Percentiles rank a stretch among this genome's conserved stretches.
phyloP scores from a whole-genome alignment of 495 filamentous ascomycete genomes.

The Cladorrhinum samala region DNA sequence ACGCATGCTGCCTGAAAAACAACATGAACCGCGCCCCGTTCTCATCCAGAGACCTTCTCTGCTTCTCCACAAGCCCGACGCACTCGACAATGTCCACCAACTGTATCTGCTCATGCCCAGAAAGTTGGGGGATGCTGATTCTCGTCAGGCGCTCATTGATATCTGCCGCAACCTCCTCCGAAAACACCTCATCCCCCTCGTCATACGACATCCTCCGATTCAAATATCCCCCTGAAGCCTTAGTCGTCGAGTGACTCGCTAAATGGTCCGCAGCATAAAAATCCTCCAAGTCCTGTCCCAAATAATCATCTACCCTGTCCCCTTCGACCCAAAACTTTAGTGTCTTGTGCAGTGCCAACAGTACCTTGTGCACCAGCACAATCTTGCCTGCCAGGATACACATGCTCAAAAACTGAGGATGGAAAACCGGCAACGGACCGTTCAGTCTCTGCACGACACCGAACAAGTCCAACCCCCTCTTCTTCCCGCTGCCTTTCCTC shows the following conservation, averaged over 20 bases:
- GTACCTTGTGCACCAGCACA: conserved; percentile 62
- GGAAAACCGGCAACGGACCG: conserved; percentile 83
- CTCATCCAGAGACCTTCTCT: conserved; percentile 85
- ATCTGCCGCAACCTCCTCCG: conserved; percentile 61
- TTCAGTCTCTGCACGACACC: conserved; percentile 77
- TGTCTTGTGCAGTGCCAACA: conserved; percentile 68
- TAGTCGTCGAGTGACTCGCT: conserved; percentile 13
- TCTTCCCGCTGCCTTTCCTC: conserved; percentile 30
- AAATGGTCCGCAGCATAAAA: conserved; percentile 49
- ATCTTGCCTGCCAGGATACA: conserved; percentile 80
- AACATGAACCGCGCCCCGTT: conserved; percentile 87
- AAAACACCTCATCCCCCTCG: conserved; percentile 56
- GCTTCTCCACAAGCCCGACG: conserved; percentile 77
- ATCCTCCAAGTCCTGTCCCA: conserved; percentile 65
- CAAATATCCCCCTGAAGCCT: conserved; percentile 22
- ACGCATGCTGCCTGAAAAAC: conserved; percentile 78
- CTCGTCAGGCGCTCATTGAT: conserved; percentile 75
- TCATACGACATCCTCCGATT: conserved; percentile 36
- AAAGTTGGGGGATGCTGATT: conserved; percentile 72
- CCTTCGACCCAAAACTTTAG: conserved; percentile 81
- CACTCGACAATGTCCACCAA: conserved; percentile 85
- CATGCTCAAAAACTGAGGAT: conserved; percentile 87
- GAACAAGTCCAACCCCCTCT: conserved; percentile 56
- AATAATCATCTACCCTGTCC: conserved; percentile 71
- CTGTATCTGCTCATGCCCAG: conserved; percentile 83